Percentiles rank a stretch among this genome's conserved stretches.
These are phyloP conservation scores for Vitis hybrid DNA, from an alignment of 177 flowering plant genomes.

Conservation along the genomic window DNA sequence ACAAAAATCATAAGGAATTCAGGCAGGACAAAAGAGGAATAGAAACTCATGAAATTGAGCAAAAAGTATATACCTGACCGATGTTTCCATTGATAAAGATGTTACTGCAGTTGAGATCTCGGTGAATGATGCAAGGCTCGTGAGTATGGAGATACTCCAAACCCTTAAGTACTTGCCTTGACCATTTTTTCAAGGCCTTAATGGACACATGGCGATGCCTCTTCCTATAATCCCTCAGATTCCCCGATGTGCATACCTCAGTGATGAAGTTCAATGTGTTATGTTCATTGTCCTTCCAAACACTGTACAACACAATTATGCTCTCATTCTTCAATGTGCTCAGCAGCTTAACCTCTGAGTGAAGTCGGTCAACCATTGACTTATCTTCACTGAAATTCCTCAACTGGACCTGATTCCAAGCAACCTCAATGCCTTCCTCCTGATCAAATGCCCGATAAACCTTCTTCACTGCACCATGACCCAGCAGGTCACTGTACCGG, in stretches of 20 bases:
- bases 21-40: not conserved
- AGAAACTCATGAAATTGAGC: not conserved
- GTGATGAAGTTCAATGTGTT: slow-evolving; percentile 48
- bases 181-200: slow-evolving; percentile 56
- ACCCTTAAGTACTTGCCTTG: slow-evolving; percentile 46
- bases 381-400: slow-evolving; percentile 41
- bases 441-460: slow-evolving; percentile 70
- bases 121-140: slow-evolving; percentile 50
- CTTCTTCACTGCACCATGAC: slow-evolving; percentile 59
- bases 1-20: no score
- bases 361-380: slow-evolving; percentile 36
- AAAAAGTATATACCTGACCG: slow-evolving; percentile 35
- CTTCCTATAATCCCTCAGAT: slow-evolving; percentile 41
- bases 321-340: slow-evolving; percentile 35
- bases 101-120: slow-evolving; percentile 56
- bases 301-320: slow-evolving; percentile 42
- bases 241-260: slow-evolving; percentile 51
- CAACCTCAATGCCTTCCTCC: slow-evolving; percentile 65
- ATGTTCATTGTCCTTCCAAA: slow-evolving; percentile 44
- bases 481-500: slow-evolving; percentile 56
- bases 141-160: slow-evolving; percentile 51
- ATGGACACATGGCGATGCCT: slow-evolving; percentile 50
- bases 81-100: slow-evolving; percentile 50
- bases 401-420: slow-evolving; percentile 62
- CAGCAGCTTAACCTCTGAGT: slow-evolving; percentile 44